These are phyloP conservation scores for Sphaceloma murrayae DNA, from an alignment of 2,329 filamentous ascomycete genomes.

Conservation along the genomic window DNA sequence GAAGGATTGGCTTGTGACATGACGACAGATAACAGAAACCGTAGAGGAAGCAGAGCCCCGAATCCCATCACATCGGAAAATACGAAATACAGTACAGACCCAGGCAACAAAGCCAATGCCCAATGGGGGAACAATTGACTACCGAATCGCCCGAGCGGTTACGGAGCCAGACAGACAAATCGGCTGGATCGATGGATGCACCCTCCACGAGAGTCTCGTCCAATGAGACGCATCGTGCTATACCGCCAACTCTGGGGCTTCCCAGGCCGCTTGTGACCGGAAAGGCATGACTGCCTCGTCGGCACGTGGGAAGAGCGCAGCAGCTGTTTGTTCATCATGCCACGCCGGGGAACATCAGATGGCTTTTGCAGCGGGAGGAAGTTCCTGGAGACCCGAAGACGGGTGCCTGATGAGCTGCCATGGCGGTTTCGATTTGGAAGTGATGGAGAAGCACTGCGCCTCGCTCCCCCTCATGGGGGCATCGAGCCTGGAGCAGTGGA, in stretches of 20 bases:
- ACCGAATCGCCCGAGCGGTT: neutral
- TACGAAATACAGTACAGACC: neutral
- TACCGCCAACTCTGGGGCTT: neutral
- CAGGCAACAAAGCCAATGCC: too few relatives aligned
- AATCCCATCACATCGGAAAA: slow-evolving; percentile 10
- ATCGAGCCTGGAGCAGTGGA: too few relatives aligned
- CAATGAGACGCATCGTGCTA: slow-evolving; percentile 9
- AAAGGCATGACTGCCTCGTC: slow-evolving; percentile 11
- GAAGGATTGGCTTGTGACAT: slow-evolving; percentile 9
- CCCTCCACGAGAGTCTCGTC: neutral
- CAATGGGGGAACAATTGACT: neutral
- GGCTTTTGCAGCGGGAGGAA: too few relatives aligned
- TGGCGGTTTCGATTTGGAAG: neutral
- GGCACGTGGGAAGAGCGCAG: slow-evolving; percentile 2
- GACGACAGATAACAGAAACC: neutral
- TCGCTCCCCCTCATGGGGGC: slow-evolving; percentile 11
- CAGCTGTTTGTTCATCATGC: neutral
- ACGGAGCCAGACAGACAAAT: too few relatives aligned
- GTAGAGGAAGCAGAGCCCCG: too few relatives aligned
- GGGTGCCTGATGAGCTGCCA: too few relatives aligned
- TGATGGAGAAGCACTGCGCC: too few relatives aligned
- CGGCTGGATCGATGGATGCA: slow-evolving; percentile 12
- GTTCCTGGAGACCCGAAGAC: too few relatives aligned
- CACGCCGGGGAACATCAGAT: slow-evolving; percentile 7
- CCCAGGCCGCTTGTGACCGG: slow-evolving; percentile 1